Evolutionary conservation across 2,329 filamentous ascomycete genomes (phyloP).

Genomic region (Dryadomyces quercus-mongolicae): DNA sequence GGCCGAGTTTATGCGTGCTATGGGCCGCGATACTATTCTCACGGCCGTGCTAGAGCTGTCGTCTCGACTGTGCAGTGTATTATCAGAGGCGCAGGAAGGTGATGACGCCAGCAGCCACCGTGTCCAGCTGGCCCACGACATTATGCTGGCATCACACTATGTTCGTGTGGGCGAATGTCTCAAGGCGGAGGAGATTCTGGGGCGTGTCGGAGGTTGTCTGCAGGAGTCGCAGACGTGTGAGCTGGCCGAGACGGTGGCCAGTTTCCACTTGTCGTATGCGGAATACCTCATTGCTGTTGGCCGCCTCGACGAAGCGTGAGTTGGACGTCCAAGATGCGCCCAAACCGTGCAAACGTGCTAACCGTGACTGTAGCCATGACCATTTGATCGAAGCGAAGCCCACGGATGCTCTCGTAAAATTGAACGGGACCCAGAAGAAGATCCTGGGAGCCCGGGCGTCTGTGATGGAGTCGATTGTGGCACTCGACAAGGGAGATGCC

Average conservation of each 20-base stretch:
- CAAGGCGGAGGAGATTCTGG: conserved; percentile 41
- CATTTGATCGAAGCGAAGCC: conserved; percentile 9
- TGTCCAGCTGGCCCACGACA: conserved; percentile 29
- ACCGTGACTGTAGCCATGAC: conserved; percentile 1
- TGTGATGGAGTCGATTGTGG: conserved; percentile 52
- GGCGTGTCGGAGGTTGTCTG: conserved; percentile 40
- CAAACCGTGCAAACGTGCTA: neutral
- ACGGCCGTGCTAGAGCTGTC: conserved; percentile 34
- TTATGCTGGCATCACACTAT: conserved; percentile 39
- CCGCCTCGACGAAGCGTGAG: conserved; percentile 47
- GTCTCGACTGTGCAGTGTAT: conserved; percentile 26
- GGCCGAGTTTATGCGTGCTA: conserved; percentile 37
- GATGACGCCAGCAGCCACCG: conserved; percentile 17
- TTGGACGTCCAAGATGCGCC: conserved; percentile 6
- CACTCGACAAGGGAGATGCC: conserved; percentile 48
- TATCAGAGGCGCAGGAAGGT: conserved; percentile 14
- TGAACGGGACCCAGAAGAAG: conserved; percentile 1
- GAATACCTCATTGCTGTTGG: conserved; percentile 63
- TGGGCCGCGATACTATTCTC: conserved; percentile 34
- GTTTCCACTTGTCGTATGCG: conserved; percentile 57
- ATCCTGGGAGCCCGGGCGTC: conserved; percentile 34
- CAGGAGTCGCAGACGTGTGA: conserved; percentile 14
- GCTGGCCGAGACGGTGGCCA: conserved; percentile 28
- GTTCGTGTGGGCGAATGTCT: conserved; percentile 38
- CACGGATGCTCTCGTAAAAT: neutral